A percentile compares a stretch with the other conserved stretches of the same genome.
Evolutionary conservation across 2,329 filamentous ascomycete genomes (phyloP).

Genomic region (Sclerotinia sclerotiorum): DNA sequence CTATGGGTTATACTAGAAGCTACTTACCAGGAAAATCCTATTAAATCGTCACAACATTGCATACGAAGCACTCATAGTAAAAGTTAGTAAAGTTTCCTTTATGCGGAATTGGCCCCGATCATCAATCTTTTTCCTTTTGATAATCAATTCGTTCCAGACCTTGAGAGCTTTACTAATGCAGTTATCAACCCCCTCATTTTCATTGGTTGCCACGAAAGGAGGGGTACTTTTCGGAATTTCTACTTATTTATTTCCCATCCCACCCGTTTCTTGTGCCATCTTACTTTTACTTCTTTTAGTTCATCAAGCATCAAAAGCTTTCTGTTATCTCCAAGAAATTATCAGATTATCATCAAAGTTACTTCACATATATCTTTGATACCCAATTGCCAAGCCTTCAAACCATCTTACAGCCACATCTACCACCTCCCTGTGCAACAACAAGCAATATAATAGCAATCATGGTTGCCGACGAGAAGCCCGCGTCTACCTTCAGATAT

Average conservation of each 20-base stretch:
- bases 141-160: constrained; percentile 21
- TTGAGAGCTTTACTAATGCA: constrained; percentile 22
- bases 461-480: constrained; percentile 48
- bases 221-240: constrained; percentile 6
- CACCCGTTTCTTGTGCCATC: constrained; percentile 5
- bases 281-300: background rate
- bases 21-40: no score
- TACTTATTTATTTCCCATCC: constrained; percentile 20
- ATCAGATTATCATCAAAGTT: background rate
- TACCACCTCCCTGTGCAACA: background rate
- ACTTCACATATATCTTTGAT: background rate
- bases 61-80: no score
- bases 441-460: constrained; percentile 31
- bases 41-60: no score
- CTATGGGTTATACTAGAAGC: no score
- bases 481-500: constrained; percentile 52
- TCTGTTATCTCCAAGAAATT: background rate
- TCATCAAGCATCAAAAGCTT: background rate
- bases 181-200: constrained; percentile 16
- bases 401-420: background rate
- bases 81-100: no score
- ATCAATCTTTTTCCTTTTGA: background rate
- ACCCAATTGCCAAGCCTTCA: background rate
- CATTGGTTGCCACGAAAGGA: constrained; percentile 20
- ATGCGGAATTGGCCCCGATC: constrained; percentile 8